Evolutionary conservation across 176 grass and related monocot genomes (phyloP).

Genomic region (Echinochloa phyllopogon): DNA sequence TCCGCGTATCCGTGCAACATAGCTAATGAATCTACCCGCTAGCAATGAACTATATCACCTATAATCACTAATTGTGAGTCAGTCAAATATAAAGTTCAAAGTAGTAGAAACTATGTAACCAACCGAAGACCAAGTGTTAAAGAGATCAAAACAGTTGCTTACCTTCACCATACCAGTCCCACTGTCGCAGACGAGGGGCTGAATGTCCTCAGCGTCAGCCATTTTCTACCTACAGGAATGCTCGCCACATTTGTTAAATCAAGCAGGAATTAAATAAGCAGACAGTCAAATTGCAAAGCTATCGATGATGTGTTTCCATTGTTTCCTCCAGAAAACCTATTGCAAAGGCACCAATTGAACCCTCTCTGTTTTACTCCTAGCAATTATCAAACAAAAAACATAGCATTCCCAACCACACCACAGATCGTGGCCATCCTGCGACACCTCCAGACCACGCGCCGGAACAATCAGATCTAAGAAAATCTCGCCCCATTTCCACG

Average conservation of each 20-base stretch:
- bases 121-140: no score
- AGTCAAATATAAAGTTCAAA: no score
- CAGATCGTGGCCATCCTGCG: slow-evolving; percentile 40
- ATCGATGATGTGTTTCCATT: background rate
- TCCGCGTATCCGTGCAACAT: no score
- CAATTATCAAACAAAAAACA: background rate
- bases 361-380: background rate
- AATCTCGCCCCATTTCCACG: background rate
- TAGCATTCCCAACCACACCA: background rate
- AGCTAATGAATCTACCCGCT: no score
- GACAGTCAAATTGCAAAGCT: background rate
- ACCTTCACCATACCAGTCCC: slow-evolving; percentile 86
- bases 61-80: no score
- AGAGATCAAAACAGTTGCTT: slow-evolving; percentile 24
- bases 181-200: slow-evolving; percentile 84
- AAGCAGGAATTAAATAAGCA: background rate
- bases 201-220: slow-evolving; percentile 76
- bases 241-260: slow-evolving; percentile 38
- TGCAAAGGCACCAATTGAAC: slow-evolving; percentile 7
- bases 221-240: slow-evolving; percentile 57
- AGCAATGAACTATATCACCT: no score
- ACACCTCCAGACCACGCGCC: slow-evolving; percentile 33
- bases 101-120: no score
- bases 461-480: slow-evolving; percentile 38
- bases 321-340: background rate